Evolutionary conservation across 192 early-diverging fungal species (phyloP), one percentile per base, ranked within the genome.

Genomic region (Spizellomyces punctatus): DNA sequence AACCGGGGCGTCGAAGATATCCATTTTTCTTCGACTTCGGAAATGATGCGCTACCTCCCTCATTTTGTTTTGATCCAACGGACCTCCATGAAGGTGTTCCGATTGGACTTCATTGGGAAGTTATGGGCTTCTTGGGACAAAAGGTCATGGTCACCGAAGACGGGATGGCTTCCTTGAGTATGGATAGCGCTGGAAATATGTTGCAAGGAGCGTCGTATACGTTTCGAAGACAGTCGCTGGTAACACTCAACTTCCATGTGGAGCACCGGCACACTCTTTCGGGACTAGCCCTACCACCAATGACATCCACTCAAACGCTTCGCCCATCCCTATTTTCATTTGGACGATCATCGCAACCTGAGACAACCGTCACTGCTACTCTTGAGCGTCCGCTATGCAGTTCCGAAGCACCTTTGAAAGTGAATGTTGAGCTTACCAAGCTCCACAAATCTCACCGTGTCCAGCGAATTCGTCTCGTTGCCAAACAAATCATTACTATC

Each of bases 81-180:
- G 58, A 61, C n/a, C 27, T 59, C 50, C 55, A 66, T 17, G 72
- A 66, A 8, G 72, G 64, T 1, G 21, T 46, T 14, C 64, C 72
- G 8, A n/a, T 66, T 17, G 73, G 73, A 14, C 16, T 67, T 43
- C 73, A 63, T 16, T 75, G 73, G 73, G 59, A 75, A 44, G 48
- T 60, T 10, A 41, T 47, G 7, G 73, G 61, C 5, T 75, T 22
- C 44, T 43, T 75, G 21, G 66, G 59, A 6, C 58, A 19, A 14
- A 50, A 42, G n/a, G 46, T 46, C 43, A 44, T 16, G 8, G 14
- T 57, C 12, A 65, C 43, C 6, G 62, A 45, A 10, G 67, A 71
- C 36, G 49, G n/a, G 10, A 47, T 52, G 58, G 48, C 58, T 10
- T 49, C 10, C 8, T 16, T 42, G 14, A 44, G 21, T 6, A 74